These are phyloP conservation scores for Paxillus rubicundulus DNA, from an alignment of 768 basidiomycete species.

Conservation along the genomic window DNA sequence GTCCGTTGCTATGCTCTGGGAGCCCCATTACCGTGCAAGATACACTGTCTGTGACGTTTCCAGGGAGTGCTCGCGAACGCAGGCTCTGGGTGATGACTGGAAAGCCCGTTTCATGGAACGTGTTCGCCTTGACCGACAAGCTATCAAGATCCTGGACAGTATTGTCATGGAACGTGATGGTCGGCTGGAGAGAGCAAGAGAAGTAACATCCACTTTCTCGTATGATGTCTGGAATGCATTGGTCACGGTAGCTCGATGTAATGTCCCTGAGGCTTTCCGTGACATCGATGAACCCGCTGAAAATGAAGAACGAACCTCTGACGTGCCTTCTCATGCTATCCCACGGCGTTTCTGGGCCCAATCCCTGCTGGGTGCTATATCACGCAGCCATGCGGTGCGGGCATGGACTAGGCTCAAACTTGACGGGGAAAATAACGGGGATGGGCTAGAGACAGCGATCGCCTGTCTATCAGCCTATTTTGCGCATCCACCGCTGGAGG, in stretches of 20 bases:
- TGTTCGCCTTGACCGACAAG: slow-evolving; percentile 41
- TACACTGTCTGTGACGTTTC: slow-evolving; percentile 42
- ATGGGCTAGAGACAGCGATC: slow-evolving; percentile 45
- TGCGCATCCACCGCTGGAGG: slow-evolving; percentile 43
- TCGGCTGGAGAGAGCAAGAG: slow-evolving; percentile 39
- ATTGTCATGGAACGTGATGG: slow-evolving; percentile 38
- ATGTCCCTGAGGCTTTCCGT: slow-evolving; percentile 33
- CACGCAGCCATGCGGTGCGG: slow-evolving; percentile 39
- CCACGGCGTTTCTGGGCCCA: slow-evolving; percentile 53
- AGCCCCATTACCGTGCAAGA: slow-evolving; percentile 48
- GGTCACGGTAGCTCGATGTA: slow-evolving; percentile 36
- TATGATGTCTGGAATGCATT: slow-evolving; percentile 60
- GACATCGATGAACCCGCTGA: slow-evolving; percentile 9
- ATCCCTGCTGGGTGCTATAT: slow-evolving; percentile 42
- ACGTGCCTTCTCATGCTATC: slow-evolving; percentile 29
- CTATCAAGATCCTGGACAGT: slow-evolving; percentile 39
- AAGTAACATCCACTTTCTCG: slow-evolving; percentile 38
- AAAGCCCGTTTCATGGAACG: slow-evolving; percentile 45
- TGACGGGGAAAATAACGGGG: slow-evolving; percentile 5
- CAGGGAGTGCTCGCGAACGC: slow-evolving; percentile 36
- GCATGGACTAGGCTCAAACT: slow-evolving; percentile 34
- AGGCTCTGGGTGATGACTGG: slow-evolving; percentile 40
- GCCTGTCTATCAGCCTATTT: slow-evolving; percentile 54
- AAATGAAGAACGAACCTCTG: slow-evolving; percentile 2
- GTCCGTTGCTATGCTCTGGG: slow-evolving; percentile 44